A percentile compares a stretch with the other conserved stretches of the same genome.
Conservation (phyloP, 2,329 filamentous ascomycete genomes). For the Trichoderma breve region DNA sequence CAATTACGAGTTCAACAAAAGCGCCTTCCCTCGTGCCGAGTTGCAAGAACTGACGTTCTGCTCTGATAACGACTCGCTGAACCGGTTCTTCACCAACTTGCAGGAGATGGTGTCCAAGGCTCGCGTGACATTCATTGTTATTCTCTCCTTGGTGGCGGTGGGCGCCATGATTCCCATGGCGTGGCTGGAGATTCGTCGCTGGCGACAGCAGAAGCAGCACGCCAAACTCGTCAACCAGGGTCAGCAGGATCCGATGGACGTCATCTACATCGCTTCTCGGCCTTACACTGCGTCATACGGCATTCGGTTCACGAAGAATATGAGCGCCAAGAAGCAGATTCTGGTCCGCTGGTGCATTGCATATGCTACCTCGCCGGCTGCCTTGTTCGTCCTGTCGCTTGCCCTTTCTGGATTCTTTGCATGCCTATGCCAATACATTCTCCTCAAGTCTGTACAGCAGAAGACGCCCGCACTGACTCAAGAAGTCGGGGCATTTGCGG, state of each 20-base stretch:
- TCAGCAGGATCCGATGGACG: conserved; percentile 77
- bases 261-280: conserved; percentile 81
- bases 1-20: conserved; percentile 73
- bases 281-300: conserved; percentile 73
- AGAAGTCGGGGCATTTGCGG: conserved; percentile 76
- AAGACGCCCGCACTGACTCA: conserved; percentile 72
- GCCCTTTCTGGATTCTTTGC: conserved; percentile 79
- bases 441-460: conserved; percentile 71
- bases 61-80: conserved; percentile 77
- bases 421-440: conserved; percentile 76
- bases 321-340: conserved; percentile 65
- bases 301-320: conserved; percentile 64
- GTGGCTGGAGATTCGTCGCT: conserved; percentile 75
- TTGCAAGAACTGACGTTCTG: conserved; percentile 87
- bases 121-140: conserved; percentile 72
- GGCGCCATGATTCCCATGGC: conserved; percentile 76
- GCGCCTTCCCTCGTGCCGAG: conserved; percentile 75
- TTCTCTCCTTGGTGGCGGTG: conserved; percentile 69
- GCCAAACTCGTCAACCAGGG: conserved; percentile 63
- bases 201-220: conserved; percentile 68
- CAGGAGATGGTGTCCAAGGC: conserved; percentile 65
- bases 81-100: conserved; percentile 76
- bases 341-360: conserved; percentile 80
- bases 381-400: conserved; percentile 81
- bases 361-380: conserved; percentile 81